phyloP scores from a whole-genome alignment of 352 stramenopile genomes.

The Phytophthora cactorum region DNA sequence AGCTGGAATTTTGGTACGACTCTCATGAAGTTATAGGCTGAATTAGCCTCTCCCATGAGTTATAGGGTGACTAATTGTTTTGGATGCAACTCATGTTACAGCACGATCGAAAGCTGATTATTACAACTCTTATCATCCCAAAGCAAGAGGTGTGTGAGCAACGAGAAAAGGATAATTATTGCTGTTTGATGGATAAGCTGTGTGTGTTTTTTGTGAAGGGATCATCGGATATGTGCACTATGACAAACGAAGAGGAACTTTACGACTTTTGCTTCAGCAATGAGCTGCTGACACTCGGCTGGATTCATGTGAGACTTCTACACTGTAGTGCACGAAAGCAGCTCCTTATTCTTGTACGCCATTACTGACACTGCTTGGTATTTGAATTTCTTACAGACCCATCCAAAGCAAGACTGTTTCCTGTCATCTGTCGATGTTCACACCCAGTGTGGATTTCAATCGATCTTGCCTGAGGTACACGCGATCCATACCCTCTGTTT shows the following conservation, averaged over 20 bases:
- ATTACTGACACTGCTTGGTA: not conserved
- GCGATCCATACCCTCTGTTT: not conserved
- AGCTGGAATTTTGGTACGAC: conserved; percentile 72
- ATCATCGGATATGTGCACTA: conserved; percentile 85
- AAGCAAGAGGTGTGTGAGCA: conserved; percentile 74
- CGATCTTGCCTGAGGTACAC: conserved; percentile 83
- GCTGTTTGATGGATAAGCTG: not conserved
- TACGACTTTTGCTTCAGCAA: conserved; percentile 89
- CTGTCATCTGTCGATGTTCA: conserved; percentile 91
- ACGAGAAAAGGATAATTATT: not conserved
- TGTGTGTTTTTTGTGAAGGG: conserved; percentile 45
- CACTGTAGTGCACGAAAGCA: not conserved
- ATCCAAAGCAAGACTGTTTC: conserved; percentile 90
- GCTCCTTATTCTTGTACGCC: not conserved
- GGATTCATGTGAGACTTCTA: conserved; percentile 84
- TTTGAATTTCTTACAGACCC: conserved; percentile 53
- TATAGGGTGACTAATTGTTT: not conserved
- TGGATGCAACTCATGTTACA: conserved; percentile 21
- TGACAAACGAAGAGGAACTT: conserved; percentile 90
- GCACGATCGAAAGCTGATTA: conserved; percentile 61
- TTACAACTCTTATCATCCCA: conserved; percentile 88
- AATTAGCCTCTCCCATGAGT: too few species aligned
- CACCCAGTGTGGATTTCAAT: conserved; percentile 92
- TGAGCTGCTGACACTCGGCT: conserved; percentile 90
- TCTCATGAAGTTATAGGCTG: not conserved